These are phyloP conservation scores for Pterocarpus santalinus DNA, from an alignment of 306 rosid species.

Conservation along the genomic window DNA sequence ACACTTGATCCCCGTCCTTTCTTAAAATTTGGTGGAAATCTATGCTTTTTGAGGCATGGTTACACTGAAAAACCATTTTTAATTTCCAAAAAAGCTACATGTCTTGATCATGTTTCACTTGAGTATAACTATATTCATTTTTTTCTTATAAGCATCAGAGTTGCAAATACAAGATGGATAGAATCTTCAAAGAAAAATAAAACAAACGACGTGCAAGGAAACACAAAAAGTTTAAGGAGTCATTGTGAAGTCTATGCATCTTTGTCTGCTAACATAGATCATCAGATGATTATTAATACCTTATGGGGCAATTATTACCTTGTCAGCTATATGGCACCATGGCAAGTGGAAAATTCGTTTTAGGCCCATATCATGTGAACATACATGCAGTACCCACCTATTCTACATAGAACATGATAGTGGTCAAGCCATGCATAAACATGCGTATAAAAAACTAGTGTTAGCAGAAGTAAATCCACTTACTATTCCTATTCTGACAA, in stretches of 20 bases:
- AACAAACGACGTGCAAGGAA: neutral
- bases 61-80: neutral
- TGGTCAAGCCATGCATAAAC: conserved; percentile 24
- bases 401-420: conserved; percentile 4
- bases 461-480: neutral
- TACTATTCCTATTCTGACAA: conserved; percentile 5
- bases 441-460: conserved; percentile 3
- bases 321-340: neutral
- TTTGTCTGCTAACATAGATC: conserved; percentile 31
- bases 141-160: conserved; percentile 2
- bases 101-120: conserved; percentile 9
- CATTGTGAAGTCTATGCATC: neutral
- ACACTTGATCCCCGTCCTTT: too few species aligned
- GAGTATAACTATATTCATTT: conserved; percentile 14
- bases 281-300: conserved; percentile 10
- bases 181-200: conserved; percentile 26
- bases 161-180: conserved; percentile 9
- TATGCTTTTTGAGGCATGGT: too few species aligned
- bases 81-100: neutral
- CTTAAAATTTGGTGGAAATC: too few species aligned
- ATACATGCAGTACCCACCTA: neutral
- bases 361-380: conserved; percentile 5
- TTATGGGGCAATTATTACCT: neutral
- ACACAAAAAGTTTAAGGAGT: neutral
- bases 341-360: neutral